Conservation (phyloP, 108 stramenopile genomes). For the Cylindrotheca fusiformis region DNA sequence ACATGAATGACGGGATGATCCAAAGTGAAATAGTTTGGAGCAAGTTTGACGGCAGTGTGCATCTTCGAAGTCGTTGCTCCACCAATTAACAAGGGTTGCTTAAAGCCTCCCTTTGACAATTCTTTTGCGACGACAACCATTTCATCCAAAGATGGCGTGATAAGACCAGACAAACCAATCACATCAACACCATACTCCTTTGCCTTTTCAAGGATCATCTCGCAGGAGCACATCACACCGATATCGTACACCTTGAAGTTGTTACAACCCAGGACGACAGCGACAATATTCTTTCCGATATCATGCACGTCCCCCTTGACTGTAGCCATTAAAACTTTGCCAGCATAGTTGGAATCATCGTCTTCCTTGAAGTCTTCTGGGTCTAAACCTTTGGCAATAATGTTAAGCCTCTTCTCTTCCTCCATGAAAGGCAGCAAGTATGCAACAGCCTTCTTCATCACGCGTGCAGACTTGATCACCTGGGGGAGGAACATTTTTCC, state of each 20-base stretch:
- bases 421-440: slow-evolving; percentile 99
- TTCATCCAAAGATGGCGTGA: slow-evolving; percentile 99
- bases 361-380: slow-evolving; percentile 76
- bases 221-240: slow-evolving; percentile 98
- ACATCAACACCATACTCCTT: slow-evolving; percentile 94
- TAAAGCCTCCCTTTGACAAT: slow-evolving; percentile 93
- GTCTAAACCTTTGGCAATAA: slow-evolving; percentile 87
- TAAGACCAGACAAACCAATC: slow-evolving; percentile 97
- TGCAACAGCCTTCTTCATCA: slow-evolving; percentile 99
- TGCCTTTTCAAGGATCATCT: slow-evolving; percentile 92
- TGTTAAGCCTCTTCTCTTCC: slow-evolving; percentile 89
- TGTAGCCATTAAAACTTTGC: slow-evolving; percentile 98
- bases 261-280: slow-evolving; percentile 99
- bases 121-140: slow-evolving; percentile 99
- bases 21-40: slow-evolving; percentile 90
- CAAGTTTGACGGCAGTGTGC: slow-evolving; percentile 99
- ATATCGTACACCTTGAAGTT: slow-evolving; percentile 99
- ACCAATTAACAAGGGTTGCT: slow-evolving; percentile 95
- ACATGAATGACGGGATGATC: slow-evolving; percentile 99
- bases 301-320: slow-evolving; percentile 99
- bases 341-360: slow-evolving; percentile 88
- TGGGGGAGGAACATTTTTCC: slow-evolving; percentile 99
- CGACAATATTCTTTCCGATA: slow-evolving; percentile 99
- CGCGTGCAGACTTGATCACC: slow-evolving; percentile 99
- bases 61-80: slow-evolving; percentile 99